A percentile compares a stretch with the other conserved stretches of the same genome.
Conservation (phyloP, 768 basidiomycete species). For the Collybia nuda region DNA sequence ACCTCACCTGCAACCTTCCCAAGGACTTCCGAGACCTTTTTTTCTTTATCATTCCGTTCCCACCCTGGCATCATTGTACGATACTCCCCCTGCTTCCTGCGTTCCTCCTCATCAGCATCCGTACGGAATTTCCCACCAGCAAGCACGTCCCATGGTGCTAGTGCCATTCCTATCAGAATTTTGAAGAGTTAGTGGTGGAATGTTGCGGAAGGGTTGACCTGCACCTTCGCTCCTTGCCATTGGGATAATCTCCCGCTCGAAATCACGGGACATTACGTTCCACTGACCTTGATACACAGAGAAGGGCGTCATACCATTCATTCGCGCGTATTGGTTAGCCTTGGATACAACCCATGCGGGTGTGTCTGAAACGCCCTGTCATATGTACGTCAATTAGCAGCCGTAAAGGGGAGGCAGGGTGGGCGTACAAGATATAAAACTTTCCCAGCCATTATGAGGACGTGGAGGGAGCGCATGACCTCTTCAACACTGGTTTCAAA, state of each 20-base stretch:
- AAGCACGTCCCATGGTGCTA: constrained; percentile 23
- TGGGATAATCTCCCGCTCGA: constrained; percentile 50
- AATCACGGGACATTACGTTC: constrained; percentile 38
- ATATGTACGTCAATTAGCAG: not conserved
- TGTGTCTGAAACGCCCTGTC: constrained; percentile 31
- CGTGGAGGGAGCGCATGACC: constrained; percentile 55
- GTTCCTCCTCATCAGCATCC: constrained; percentile 33
- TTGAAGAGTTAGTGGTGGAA: constrained; percentile 26
- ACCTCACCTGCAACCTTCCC: constrained; percentile 39
- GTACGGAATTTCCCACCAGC: constrained; percentile 45
- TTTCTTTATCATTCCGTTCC: constrained; percentile 33
- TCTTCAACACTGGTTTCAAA: constrained; percentile 52
- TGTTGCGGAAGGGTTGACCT: constrained; percentile 13
- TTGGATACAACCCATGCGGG: constrained; percentile 44
- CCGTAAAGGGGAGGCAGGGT: not conserved
- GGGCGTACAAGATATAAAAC: constrained; percentile 41
- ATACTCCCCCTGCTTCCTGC: constrained; percentile 20
- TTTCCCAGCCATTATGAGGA: constrained; percentile 49
- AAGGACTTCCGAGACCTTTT: constrained; percentile 28
- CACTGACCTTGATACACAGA: constrained; percentile 46
- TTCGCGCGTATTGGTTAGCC: constrained; percentile 46
- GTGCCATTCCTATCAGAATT: constrained; percentile 18
- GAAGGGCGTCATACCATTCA: constrained; percentile 46
- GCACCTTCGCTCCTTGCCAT: constrained; percentile 37
- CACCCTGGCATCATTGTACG: constrained; percentile 22